Evolutionary conservation across 352 stramenopile genomes (phyloP), one percentile per base, ranked within the genome.

Genomic region (Globisporangium radiosum): DNA sequence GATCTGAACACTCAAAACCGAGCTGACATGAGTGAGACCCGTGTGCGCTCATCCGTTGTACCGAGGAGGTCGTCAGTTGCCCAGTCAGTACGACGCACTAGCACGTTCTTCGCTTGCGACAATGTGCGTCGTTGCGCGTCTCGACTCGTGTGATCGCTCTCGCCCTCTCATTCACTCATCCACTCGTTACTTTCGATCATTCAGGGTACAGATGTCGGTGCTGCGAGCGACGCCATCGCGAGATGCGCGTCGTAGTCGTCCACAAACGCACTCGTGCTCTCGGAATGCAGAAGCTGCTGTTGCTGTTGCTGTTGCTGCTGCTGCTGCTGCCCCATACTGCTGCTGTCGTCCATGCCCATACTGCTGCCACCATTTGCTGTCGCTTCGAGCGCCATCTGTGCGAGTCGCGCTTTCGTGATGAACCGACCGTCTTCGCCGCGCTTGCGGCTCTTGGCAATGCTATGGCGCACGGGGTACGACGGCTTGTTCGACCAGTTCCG

Each of bases 401-500:
- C 81, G 10, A 91, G 73, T 15, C 77, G 71, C 15, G 72, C 78
- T 61, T 90, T 92, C 2, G 81, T 88, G 56, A 92, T 90, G 61
- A 92, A 92, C 13, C 83, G 83, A 43, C 83, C 83, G 57, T 92
- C 83, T 65, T 92, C 83, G 42, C 83, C 83, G 15, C 83, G 78
- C 64, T 90, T 89, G 47, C 83, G 80, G 59, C 85, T 87, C 68
- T 90, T 92, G 6, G 83, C 83, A 44, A 92, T 92, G 59, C 81
- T 92, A 64, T 91, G 83, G 7, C 83, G 78, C 51, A 90, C 81
- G 6, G 83, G 83, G 56, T 92, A 92, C 47, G 83, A 92, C 33
- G 83, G 81, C 51, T 92, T 92, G 65, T 89, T 92, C 33, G 80
- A 90, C 81, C 81, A 92, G 69, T 92, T 91, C 25, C 83, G 78